Evolutionary conservation across 306 rosid genomes (phyloP).

Genomic region (Lathyrus sativus): DNA sequence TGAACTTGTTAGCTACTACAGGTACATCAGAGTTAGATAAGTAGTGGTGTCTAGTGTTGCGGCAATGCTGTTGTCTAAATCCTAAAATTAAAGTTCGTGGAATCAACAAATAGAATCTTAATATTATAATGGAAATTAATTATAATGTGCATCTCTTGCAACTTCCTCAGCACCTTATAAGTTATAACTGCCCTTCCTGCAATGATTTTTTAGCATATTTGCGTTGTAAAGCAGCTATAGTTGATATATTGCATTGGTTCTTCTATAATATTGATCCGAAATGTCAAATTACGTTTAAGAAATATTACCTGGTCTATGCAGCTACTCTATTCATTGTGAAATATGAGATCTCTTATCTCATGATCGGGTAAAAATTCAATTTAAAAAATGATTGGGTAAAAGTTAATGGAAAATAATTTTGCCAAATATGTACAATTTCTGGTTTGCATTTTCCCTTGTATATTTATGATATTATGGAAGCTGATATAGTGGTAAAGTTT

Average conservation of each 20-base stretch:
- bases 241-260: slow-evolving; percentile 21
- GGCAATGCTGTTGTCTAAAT: slow-evolving; percentile 4
- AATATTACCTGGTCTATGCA: slow-evolving; percentile 16
- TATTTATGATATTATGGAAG: slow-evolving; percentile 22
- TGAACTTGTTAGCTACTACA: slow-evolving; percentile 24
- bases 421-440: not conserved
- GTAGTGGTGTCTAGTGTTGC: slow-evolving; percentile 24
- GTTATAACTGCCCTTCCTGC: slow-evolving; percentile 14
- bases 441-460: slow-evolving; percentile 26
- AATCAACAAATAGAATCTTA: too few relatives aligned
- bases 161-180: slow-evolving; percentile 24
- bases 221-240: slow-evolving; percentile 20
- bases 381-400: slow-evolving; percentile 4
- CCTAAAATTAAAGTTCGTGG: too few relatives aligned
- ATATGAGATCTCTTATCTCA: slow-evolving; percentile 3
- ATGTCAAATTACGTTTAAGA: slow-evolving; percentile 19
- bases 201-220: slow-evolving; percentile 25
- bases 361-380: not conserved
- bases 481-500: slow-evolving; percentile 1
- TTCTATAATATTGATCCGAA: slow-evolving; percentile 20
- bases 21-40: not conserved
- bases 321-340: slow-evolving; percentile 12
- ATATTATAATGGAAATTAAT: too few relatives aligned
- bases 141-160: too few relatives aligned
- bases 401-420: slow-evolving; percentile 24